Base-by-base conservation (phyloP, 495 filamentous ascomycete genomes). In the Neurospora cerealis region DNA sequence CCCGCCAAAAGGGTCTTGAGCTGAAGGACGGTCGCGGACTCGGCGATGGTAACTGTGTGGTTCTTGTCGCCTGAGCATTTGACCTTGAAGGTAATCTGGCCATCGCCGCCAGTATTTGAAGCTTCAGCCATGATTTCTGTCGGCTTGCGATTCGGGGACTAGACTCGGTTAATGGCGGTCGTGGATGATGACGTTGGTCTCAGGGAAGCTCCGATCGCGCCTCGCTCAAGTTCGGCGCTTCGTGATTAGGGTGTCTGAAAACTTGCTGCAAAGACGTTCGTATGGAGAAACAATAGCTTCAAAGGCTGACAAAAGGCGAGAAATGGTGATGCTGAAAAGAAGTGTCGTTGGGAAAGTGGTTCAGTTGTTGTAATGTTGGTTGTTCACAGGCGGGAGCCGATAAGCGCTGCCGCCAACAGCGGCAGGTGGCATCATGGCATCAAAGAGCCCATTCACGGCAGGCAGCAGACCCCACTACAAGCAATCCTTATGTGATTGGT, bases 11-110 rank as follows among this genome's bases (percentile, higher is more conserved):
- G 97, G 62, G 87, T 87, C 85, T 99, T 99, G 73, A 99, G 89
- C 69, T 97, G 93, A 21, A 89, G 86, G 36, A 98, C 92, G 8
- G 90, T 90, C 40, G 90, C 93, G n/a, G 89, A 88, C 54, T 89
- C 86, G 19, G 92, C 83, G 75, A 98, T 89, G 69, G 93, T 95
- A 79, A 98, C 81, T 54, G 89, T 91, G 77, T 92, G 94, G 80
- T 92, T 94, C 76, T 87, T 90, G 78, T 99, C 96, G 75, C 89
- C 91, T 10, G 93, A 93, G 17, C 93, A 91, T 83, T 97, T 99
- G 79, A 99, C 88, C 81, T 92, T 94, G 89, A 99, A 97, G 82
- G 92, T 97, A 83, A 99, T 86, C 74, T 86, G 82, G 78, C 83
- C 79, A 74, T 87, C 85, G 73, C 83, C 83, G 74, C 79, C 76